phyloP scores from a whole-genome alignment of 352 stramenopile genomes.

The Phytopythium boreale region DNA sequence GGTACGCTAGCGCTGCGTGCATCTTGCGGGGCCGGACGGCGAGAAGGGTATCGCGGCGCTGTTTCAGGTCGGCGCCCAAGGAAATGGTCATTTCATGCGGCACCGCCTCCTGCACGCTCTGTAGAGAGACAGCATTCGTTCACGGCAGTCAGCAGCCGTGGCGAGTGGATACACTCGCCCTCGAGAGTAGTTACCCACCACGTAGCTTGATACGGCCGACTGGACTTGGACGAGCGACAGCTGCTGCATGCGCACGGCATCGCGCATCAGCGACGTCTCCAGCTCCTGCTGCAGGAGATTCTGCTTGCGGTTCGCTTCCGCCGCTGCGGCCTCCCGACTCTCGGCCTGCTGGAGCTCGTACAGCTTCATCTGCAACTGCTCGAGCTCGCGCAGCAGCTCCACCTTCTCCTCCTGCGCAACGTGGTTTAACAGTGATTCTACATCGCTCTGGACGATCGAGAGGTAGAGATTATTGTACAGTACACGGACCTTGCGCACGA shows the following conservation, averaged over 20 bases:
- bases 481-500: constrained; percentile 14
- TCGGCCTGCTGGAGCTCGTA: neutral
- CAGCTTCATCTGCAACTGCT: constrained; percentile 14
- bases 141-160: too few species aligned
- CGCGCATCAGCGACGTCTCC: constrained; percentile 12
- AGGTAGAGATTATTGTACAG: too few species aligned
- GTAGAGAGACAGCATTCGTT: neutral
- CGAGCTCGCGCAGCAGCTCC: constrained; percentile 19
- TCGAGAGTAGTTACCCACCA: neutral
- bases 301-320: constrained; percentile 5
- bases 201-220: constrained; percentile 16
- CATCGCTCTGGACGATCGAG: constrained; percentile 1
- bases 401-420: constrained; percentile 25
- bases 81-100: constrained; percentile 41
- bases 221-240: constrained; percentile 1
- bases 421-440: neutral
- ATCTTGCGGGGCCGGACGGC: constrained; percentile 8
- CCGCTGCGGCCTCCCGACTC: neutral
- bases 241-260: constrained; percentile 9
- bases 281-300: constrained; percentile 12
- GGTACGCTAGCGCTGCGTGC: constrained; percentile 23
- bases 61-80: constrained; percentile 21
- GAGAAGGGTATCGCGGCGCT: constrained; percentile 33
- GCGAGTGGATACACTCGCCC: neutral
- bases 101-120: constrained; percentile 4